Base-by-base conservation (phyloP, 225 moss, liverwort and hornwort species). In the Rhytidiadelphus loreus region DNA sequence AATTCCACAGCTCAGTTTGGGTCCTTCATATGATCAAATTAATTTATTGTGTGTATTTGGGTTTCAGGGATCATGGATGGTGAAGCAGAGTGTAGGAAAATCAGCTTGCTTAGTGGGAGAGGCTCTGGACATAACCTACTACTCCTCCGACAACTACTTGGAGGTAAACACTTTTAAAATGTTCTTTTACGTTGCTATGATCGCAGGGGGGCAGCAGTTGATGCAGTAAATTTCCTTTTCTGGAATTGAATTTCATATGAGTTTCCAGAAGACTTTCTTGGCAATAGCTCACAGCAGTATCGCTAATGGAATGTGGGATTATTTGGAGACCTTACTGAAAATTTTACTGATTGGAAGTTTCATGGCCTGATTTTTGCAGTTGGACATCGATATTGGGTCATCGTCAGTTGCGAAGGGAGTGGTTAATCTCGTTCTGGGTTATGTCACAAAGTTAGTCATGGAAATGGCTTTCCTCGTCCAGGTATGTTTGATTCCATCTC, bases 381-480 rank as follows among this genome's bases (percentile, higher is more conserved):
- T 98, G 84, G 98, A 98, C 91, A 88, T 98, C 69, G 95, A 98
- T 86, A 98, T 98, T 84, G 97, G 97, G n/a, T 98, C 98, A 39
- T 98, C 98, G 44, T 98, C 98, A 74, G 98, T 98, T 74, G 98
- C 97, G 33, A 98, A 91, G 88, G 97, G 97, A 62, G 97, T 98
- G 26, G 96, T 98, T 58, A 96, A 94, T 93, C 95, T 97, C 73
- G 98, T 98, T 76, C 83, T 92, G 35, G 96, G 96, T 64, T 97
- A 97, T 71, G 89, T 98, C 24, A 94, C 95, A 80, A 98, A 97
- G 89, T 89, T 98, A 53, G 97, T 97, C 50, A 87, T 98, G 87
- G 97, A 98, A 86, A 95, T 98, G 97, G 97, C 98, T 70, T 98
- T 98, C 79, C 95, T 98, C 86, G 92, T 98, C 81, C 97, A 98